phyloP scores from a whole-genome alignment of 108 stramenopile species.

The Nitzschia sp. region DNA sequence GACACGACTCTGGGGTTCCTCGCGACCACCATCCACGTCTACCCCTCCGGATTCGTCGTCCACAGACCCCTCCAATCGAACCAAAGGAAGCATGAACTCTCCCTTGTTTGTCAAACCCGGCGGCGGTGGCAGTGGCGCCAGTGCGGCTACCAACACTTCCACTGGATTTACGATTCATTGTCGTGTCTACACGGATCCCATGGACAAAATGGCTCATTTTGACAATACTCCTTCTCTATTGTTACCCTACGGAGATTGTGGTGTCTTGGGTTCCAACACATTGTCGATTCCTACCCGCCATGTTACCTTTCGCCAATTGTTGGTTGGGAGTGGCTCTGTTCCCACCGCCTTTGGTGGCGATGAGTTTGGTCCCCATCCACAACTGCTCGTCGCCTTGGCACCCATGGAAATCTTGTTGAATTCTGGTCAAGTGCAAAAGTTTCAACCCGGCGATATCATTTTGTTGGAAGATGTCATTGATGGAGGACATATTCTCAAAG shows the following conservation, averaged over 20 bases:
- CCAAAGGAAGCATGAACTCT: no score
- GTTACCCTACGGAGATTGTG: conserved; percentile 61
- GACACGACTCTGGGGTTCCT: no score
- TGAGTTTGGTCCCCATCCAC: conserved; percentile 40
- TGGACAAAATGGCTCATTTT: conserved; percentile 55
- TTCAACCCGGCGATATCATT: conserved; percentile 47
- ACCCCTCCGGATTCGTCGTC: no score
- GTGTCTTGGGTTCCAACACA: conserved; percentile 42
- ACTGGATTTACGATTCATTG: conserved; percentile 47
- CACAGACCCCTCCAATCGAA: no score
- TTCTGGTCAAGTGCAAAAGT: conserved; percentile 34
- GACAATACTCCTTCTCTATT: conserved; percentile 25
- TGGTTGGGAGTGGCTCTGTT: conserved; percentile 23
- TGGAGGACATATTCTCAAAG: conserved; percentile 46
- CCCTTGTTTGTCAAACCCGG: no score
- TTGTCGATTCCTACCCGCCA: conserved; percentile 36
- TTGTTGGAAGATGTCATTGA: conserved; percentile 52
- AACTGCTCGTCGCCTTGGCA: conserved; percentile 38
- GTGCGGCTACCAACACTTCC: conserved; percentile 5
- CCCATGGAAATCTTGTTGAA: conserved; percentile 43
- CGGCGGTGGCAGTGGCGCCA: no score
- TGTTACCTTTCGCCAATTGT: conserved; percentile 47
- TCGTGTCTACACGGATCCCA: conserved; percentile 52
- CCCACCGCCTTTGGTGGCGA: conserved; percentile 6
- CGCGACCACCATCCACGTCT: no score